Percentiles rank a stretch among this genome's conserved stretches.
Evolutionary conservation across 179 eudicot genomes (phyloP).

Genomic region (Vitellaria paradoxa): DNA sequence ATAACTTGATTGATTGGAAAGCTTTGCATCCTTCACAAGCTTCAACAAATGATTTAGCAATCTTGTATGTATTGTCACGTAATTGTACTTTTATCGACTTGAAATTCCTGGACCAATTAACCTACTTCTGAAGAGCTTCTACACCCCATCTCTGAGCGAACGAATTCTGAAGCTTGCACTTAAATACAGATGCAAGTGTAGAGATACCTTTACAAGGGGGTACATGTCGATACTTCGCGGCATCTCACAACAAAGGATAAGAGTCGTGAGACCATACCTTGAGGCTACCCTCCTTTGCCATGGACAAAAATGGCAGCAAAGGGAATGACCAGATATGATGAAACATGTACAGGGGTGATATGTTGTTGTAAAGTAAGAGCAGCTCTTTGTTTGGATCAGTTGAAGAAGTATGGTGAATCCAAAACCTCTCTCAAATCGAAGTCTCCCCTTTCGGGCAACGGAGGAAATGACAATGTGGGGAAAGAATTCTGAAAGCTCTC

Average conservation of each 20-base stretch:
- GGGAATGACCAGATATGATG: not conserved
- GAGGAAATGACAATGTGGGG: constrained; percentile 69
- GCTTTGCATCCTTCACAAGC: not conserved
- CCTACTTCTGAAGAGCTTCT: not conserved
- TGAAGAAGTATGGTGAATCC: constrained; percentile 87
- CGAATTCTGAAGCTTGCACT: not conserved
- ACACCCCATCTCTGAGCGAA: not conserved
- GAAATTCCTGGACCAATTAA: not conserved
- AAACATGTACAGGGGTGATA: not conserved
- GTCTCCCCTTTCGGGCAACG: constrained; percentile 93
- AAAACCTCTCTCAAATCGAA: constrained; percentile 82
- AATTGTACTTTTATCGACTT: not conserved
- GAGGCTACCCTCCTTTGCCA: not conserved
- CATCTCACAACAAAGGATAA: not conserved
- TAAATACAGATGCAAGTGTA: not conserved
- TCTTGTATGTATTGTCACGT: not conserved
- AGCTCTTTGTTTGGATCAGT: constrained; percentile 38
- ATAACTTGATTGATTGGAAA: not conserved
- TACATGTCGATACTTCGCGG: not conserved
- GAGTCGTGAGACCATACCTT: not conserved
- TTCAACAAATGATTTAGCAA: not conserved
- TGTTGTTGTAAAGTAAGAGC: not conserved
- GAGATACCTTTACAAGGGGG: not conserved
- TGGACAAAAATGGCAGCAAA: constrained; percentile 7
- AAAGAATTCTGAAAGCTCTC: constrained; percentile 79